Percentiles rank a stretch among this genome's conserved stretches.
phyloP scores from a whole-genome alignment of 2,329 filamentous ascomycete species.

The Ampelomyces quisqualis region DNA sequence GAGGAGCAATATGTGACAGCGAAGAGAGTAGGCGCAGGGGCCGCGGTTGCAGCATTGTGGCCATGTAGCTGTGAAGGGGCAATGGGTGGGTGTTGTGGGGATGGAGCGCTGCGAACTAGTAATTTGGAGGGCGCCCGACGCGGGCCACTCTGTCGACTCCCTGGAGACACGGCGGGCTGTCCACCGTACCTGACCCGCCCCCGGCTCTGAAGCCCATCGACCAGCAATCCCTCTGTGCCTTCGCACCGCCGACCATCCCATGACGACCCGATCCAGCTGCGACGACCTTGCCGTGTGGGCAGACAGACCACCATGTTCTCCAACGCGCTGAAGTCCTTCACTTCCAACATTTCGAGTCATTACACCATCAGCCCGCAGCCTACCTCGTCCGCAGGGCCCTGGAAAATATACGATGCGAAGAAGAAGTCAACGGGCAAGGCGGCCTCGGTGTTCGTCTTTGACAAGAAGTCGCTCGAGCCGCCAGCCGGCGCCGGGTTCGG shows the following conservation, averaged over 20 bases:
- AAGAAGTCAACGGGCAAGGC: constrained; percentile 90
- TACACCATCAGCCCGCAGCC: constrained; percentile 78
- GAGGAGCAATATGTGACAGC: constrained; percentile 29
- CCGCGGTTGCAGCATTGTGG: constrained; percentile 42
- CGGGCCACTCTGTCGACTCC: too few relatives aligned
- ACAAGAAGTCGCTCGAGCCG: constrained; percentile 79
- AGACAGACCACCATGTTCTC: constrained; percentile 72
- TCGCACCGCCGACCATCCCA: constrained; percentile 23
- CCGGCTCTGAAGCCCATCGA: too few relatives aligned
- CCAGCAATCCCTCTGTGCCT: constrained; percentile 2
- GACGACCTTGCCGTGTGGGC: constrained; percentile 27
- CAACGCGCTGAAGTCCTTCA: constrained; percentile 84
- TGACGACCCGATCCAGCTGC: constrained; percentile 27
- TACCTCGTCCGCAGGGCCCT: constrained; percentile 81
- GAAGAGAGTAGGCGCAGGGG: constrained; percentile 39
- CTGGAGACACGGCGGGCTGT: too few relatives aligned
- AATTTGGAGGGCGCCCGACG: constrained; percentile 29
- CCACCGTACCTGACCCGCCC: constrained; percentile 14
- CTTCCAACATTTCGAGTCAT: constrained; percentile 88
- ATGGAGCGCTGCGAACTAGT: constrained; percentile 17
- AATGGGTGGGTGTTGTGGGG: constrained; percentile 15
- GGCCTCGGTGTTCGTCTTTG: constrained; percentile 92
- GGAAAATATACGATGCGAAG: constrained; percentile 97
- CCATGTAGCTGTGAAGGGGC: constrained; percentile 9
- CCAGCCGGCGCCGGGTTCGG: constrained; percentile 61